Percentiles rank a stretch among this genome's conserved stretches.
Conservation (phyloP, 768 basidiomycete species). For the Agaricus sinodeliciosus region DNA sequence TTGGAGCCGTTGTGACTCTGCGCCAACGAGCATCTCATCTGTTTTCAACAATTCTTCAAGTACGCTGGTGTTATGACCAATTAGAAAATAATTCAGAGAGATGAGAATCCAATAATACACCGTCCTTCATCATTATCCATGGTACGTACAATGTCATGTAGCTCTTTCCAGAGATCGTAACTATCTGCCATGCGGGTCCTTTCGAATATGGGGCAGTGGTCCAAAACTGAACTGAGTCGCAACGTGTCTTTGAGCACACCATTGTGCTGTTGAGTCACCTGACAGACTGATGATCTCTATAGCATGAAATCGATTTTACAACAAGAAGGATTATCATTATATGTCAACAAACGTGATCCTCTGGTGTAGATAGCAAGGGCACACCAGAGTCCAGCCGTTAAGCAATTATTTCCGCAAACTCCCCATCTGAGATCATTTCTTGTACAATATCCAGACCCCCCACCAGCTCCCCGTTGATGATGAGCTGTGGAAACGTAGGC, state of each 20-base stretch:
- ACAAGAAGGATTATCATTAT: background rate
- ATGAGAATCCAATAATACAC: slow-evolving; percentile 7
- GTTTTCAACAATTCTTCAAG: slow-evolving; percentile 25
- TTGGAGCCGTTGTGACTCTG: slow-evolving; percentile 31
- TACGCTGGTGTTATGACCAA: slow-evolving; percentile 11
- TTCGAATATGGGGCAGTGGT: background rate
- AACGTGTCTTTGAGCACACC: background rate
- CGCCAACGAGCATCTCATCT: slow-evolving; percentile 25
- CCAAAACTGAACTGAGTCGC: background rate
- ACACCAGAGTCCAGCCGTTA: slow-evolving; percentile 1
- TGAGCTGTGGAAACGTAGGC: slow-evolving; percentile 87
- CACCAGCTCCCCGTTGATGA: slow-evolving; percentile 85
- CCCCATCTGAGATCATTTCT: slow-evolving; percentile 81
- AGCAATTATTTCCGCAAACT: slow-evolving; percentile 49
- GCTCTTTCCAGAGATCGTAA: slow-evolving; percentile 6
- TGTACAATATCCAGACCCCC: slow-evolving; percentile 92
- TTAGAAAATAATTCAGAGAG: background rate
- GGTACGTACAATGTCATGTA: slow-evolving; percentile 8
- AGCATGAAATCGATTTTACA: background rate
- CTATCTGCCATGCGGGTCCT: background rate
- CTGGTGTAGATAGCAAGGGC: background rate
- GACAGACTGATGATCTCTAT: background rate
- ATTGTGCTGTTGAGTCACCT: background rate
- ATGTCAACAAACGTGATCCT: background rate
- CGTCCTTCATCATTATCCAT: slow-evolving; percentile 19